A percentile compares a stretch with the other conserved stretches of the same genome.
phyloP scores from a whole-genome alignment of 805 yeast species.

The Candida morakotiae region DNA sequence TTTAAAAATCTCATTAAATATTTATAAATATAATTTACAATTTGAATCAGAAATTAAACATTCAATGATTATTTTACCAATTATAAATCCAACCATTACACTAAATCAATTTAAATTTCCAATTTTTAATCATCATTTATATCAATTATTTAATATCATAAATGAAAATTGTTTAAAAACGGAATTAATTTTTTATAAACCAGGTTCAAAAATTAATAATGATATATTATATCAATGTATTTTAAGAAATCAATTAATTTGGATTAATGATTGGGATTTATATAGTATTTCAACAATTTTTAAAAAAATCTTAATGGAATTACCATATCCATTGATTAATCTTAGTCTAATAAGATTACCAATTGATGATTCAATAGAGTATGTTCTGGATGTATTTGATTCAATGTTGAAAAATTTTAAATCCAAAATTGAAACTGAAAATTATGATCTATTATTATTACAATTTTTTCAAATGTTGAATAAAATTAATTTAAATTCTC shows the following conservation, averaged over 20 bases:
- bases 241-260: slow-evolving; percentile 48
- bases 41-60: slow-evolving; percentile 30
- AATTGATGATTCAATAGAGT: slow-evolving; percentile 44
- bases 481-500: slow-evolving; percentile 32
- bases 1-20: slow-evolving; percentile 69
- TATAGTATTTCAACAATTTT: slow-evolving; percentile 45
- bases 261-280: slow-evolving; percentile 56
- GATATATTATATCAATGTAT: slow-evolving; percentile 47
- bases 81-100: slow-evolving; percentile 18
- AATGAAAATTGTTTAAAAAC: slow-evolving; percentile 37
- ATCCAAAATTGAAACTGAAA: slow-evolving; percentile 1
- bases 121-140: slow-evolving; percentile 37
- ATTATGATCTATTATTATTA: slow-evolving; percentile 30
- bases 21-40: slow-evolving; percentile 64
- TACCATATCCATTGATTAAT: slow-evolving; percentile 54
- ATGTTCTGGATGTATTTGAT: slow-evolving; percentile 35
- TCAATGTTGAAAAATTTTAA: slow-evolving; percentile 27
- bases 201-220: slow-evolving; percentile 48
- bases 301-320: slow-evolving; percentile 45
- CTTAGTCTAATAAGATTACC: slow-evolving; percentile 49
- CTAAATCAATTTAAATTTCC: slow-evolving; percentile 16
- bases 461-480: slow-evolving; percentile 39
- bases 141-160: slow-evolving; percentile 49
- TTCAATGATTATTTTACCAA: slow-evolving; percentile 15
- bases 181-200: slow-evolving; percentile 51